These are phyloP conservation scores for Trichoderma cornu-damae DNA, from an alignment of 2,329 filamentous ascomycete species.

Conservation along the genomic window DNA sequence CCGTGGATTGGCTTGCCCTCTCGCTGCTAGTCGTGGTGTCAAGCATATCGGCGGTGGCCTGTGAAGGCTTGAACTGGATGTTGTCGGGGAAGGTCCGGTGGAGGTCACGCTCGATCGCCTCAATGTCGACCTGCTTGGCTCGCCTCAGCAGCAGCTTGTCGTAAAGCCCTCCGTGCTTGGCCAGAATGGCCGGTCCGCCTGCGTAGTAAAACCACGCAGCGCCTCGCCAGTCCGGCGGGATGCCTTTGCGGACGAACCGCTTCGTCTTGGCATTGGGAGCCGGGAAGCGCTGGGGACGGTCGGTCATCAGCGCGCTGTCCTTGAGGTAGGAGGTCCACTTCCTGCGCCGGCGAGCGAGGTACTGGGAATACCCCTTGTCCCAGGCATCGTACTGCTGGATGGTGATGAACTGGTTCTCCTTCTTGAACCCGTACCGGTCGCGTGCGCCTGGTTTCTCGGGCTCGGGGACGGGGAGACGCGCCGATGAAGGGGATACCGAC, in stretches of 20 bases:
- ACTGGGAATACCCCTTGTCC: slow-evolving; percentile 69
- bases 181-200: slow-evolving; percentile 73
- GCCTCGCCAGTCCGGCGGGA: slow-evolving; percentile 90
- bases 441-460: slow-evolving; percentile 50
- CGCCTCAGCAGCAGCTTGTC: slow-evolving; percentile 59
- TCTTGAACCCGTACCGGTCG: slow-evolving; percentile 90
- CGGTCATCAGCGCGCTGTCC: slow-evolving; percentile 67
- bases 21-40: slow-evolving; percentile 32
- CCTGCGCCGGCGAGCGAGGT: slow-evolving; percentile 65
- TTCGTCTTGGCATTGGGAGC: slow-evolving; percentile 77
- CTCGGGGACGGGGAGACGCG: slow-evolving; percentile 27
- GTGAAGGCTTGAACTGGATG: slow-evolving; percentile 71
- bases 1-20: slow-evolving; percentile 36
- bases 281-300: slow-evolving; percentile 71
- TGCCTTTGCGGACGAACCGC: slow-evolving; percentile 85
- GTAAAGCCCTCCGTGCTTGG: slow-evolving; percentile 73
- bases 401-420: slow-evolving; percentile 73
- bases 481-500: slow-evolving; percentile 17
- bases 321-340: slow-evolving; percentile 80
- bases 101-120: slow-evolving; percentile 89
- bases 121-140: slow-evolving; percentile 68
- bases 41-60: slow-evolving; percentile 23
- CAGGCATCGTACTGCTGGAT: slow-evolving; percentile 75
- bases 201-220: slow-evolving; percentile 97
- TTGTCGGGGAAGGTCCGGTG: slow-evolving; percentile 96